Base-by-base conservation (phyloP, 192 early-diverging fungal species). In the Gigaspora rosea region DNA sequence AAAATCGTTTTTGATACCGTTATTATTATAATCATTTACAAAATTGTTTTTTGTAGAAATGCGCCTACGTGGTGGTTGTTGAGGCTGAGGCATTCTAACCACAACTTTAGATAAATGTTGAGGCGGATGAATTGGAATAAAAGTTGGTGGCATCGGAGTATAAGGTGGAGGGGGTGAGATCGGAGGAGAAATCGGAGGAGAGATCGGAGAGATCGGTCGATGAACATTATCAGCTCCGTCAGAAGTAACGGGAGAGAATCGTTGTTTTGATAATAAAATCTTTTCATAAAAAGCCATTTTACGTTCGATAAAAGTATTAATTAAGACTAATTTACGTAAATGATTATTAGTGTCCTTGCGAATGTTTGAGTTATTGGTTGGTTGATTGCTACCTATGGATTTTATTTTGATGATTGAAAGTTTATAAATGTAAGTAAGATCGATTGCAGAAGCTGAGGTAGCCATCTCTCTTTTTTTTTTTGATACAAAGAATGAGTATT, bases 271-370 rank as follows among this genome's bases (percentile, higher is more conserved):
- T 66, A 41, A 41, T 66, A 66, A 66, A 41, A 46, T 35, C 36
- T 66, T 35, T 47, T 32, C 64, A n/a, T 66, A 66, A 66, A 66
- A 33, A n/a, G 64, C 64, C 64, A 66, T 66, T 66, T 66, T 66
- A 41, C 64, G 33, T 66, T 66, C 64, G 36, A 66, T 35, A 66
- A 66, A 66, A 46, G 64, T 66, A 66, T 66, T 66, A 66, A 66
- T 66, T 66, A 66, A 66, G 13, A 66, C 64, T n/a, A 66, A 66
- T 66, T 66, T 66, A 66, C 64, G 64, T 66, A 66, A 66, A 66
- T 62, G 61, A 33, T 35, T 66, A 66, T 8, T 33, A 66, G 64
- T 41, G 36, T 66, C 64, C 36, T 66, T 66, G n/a, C 64, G 64
- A 66, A 46, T 35, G n/a, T 35, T 41, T 66, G 64, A 36, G 4